Conservation (phyloP, 2,329 filamentous ascomycete genomes). For the Colletotrichum neosansevieriae region DNA sequence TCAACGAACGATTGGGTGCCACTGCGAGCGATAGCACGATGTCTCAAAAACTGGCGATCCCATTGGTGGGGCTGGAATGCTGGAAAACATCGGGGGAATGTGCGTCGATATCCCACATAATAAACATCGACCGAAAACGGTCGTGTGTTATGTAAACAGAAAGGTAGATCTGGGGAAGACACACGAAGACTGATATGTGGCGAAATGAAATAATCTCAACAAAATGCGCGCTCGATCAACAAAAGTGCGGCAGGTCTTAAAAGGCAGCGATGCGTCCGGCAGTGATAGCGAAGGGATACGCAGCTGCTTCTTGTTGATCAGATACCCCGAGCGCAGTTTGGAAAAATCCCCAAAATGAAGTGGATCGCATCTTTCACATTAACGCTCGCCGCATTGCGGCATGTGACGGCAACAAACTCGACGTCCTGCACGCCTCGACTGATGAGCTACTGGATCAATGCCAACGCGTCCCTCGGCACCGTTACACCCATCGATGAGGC, state of each 20-base stretch:
- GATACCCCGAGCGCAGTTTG: neutral
- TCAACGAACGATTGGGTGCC: neutral
- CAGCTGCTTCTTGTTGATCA: neutral
- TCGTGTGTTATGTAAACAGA: slow-evolving; percentile 14
- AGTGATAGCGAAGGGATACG: neutral
- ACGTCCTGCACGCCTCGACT: slow-evolving; percentile 22
- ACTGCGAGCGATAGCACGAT: neutral
- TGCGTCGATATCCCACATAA: neutral
- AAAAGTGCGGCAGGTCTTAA: neutral
- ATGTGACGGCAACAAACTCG: slow-evolving; percentile 24
- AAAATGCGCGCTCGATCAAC: neutral
- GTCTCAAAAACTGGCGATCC: neutral
- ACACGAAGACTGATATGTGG: slow-evolving; percentile 1
- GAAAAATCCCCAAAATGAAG: slow-evolving; percentile 8
- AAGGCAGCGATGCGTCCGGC: neutral
- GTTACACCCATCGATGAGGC: slow-evolving; percentile 40
- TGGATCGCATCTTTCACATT: slow-evolving; percentile 19
- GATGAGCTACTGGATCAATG: slow-evolving; percentile 36
- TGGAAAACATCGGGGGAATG: slow-evolving; percentile 3
- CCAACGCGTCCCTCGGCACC: slow-evolving; percentile 34
- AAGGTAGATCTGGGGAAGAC: neutral
- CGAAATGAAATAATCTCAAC: slow-evolving; percentile 16
- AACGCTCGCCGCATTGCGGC: slow-evolving; percentile 16
- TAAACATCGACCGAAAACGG: neutral
- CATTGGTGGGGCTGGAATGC: slow-evolving; percentile 26